Percentiles rank a stretch among this genome's conserved stretches.
Evolutionary conservation across 129 eudicot species (phyloP).

Genomic region (Oenanthe sinensis): DNA sequence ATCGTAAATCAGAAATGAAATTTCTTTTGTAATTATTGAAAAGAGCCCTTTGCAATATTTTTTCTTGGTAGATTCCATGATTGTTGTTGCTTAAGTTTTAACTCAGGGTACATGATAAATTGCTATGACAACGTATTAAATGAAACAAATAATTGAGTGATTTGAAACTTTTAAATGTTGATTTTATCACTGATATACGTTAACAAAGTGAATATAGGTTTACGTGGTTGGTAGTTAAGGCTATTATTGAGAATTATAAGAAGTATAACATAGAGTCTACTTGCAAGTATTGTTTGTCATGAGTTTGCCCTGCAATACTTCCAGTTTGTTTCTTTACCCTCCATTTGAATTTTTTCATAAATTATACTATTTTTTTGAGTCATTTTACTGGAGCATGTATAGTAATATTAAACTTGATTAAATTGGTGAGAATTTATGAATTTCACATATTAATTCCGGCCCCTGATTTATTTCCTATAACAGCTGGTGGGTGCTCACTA

Average conservation of each 20-base stretch:
- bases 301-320: too few relatives aligned
- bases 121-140: conserved; percentile 15
- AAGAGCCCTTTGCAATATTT: conserved; percentile 75
- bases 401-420: too few relatives aligned
- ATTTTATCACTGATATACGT: conserved; percentile 73
- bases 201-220: conserved; percentile 29
- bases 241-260: conserved; percentile 75
- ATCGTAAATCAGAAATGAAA: conserved; percentile 65
- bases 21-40: conserved; percentile 76
- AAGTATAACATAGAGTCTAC: conserved; percentile 48
- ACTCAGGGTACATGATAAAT: conserved; percentile 45
- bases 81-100: conserved; percentile 57
- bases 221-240: conserved; percentile 76
- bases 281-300: too few relatives aligned
- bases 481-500: too few relatives aligned
- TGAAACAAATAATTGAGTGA: conserved; percentile 21
- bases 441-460: not conserved
- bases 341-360: too few relatives aligned
- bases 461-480: too few relatives aligned
- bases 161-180: conserved; percentile 39
- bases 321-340: too few relatives aligned
- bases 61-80: conserved; percentile 85
- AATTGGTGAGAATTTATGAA: not conserved
- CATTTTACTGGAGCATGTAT: too few relatives aligned
- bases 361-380: too few relatives aligned